Evolutionary conservation across 495 filamentous ascomycete genomes (phyloP).

Genomic region (Penicillium silybi): DNA sequence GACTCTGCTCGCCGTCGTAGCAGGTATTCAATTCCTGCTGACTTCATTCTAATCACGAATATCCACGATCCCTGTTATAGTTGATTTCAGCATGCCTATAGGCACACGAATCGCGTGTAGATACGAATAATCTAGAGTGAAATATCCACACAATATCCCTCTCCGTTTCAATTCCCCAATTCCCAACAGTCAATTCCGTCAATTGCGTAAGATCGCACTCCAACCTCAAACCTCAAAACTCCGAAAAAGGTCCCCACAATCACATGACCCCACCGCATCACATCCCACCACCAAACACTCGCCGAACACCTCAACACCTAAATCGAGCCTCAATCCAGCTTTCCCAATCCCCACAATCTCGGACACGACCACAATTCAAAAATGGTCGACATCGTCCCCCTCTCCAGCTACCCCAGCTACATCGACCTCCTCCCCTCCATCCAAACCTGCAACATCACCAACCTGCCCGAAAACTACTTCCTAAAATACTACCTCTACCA

Average conservation of each 20-base stretch:
- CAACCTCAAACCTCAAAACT: background rate
- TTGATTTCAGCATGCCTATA: background rate
- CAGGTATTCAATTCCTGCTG: slow-evolving; percentile 23
- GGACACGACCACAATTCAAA: slow-evolving; percentile 11
- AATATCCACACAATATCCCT: background rate
- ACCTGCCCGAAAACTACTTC: slow-evolving; percentile 99
- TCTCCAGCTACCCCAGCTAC: slow-evolving; percentile 47
- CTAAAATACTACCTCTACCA: slow-evolving; percentile 99
- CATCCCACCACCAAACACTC: background rate
- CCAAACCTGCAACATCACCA: slow-evolving; percentile 97
- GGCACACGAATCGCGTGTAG: background rate
- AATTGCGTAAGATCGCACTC: background rate
- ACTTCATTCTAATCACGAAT: slow-evolving; percentile 20
- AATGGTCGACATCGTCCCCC: slow-evolving; percentile 52
- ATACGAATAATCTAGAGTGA: background rate
- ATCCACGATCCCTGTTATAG: background rate
- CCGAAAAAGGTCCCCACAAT: background rate
- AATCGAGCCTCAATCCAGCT: too few species aligned
- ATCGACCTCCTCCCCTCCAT: slow-evolving; percentile 78
- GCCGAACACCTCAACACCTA: too few species aligned
- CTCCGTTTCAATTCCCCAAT: background rate
- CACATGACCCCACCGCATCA: slow-evolving; percentile 13
- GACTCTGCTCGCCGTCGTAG: slow-evolving; percentile 22
- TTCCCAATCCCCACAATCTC: background rate
- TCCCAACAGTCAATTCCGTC: background rate